Evolutionary conservation across 2,329 filamentous ascomycete genomes (phyloP).

Genomic region (Lasiodiplodia hormozganensis): DNA sequence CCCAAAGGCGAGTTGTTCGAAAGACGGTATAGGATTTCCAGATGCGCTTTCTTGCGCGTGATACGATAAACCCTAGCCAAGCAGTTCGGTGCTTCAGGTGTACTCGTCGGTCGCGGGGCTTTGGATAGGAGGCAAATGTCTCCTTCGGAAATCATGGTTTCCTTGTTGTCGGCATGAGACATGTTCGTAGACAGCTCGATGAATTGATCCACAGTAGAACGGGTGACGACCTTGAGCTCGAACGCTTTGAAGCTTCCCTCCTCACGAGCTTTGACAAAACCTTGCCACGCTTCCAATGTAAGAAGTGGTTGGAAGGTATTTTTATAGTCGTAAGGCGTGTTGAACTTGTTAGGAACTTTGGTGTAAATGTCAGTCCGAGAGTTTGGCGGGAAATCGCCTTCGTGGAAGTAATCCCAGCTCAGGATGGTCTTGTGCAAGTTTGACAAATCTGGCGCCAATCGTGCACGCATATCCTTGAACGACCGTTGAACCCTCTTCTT

Average conservation of each 20-base stretch:
- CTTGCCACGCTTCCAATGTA: conserved; percentile 93
- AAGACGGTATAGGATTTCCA: conserved; percentile 87
- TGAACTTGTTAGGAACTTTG: conserved; percentile 78
- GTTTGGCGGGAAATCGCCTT: conserved; percentile 82
- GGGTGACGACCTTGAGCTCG: conserved; percentile 85
- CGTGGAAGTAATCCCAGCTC: conserved; percentile 93
- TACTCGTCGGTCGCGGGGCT: conserved; percentile 71
- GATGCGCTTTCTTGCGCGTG: conserved; percentile 77
- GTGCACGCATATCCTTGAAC: conserved; percentile 91
- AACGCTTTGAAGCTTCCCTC: conserved; percentile 82
- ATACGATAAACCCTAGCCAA: conserved; percentile 83
- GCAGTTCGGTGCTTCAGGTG: conserved; percentile 75
- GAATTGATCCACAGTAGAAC: conserved; percentile 90
- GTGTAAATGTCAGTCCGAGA: conserved; percentile 73
- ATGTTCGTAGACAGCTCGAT: conserved; percentile 89
- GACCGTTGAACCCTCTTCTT: conserved; percentile 82
- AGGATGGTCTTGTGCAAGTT: conserved; percentile 84
- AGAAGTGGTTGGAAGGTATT: conserved; percentile 89
- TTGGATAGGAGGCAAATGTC: conserved; percentile 89
- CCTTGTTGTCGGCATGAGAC: conserved; percentile 71
- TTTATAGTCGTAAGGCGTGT: conserved; percentile 79
- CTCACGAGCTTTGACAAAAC: conserved; percentile 87
- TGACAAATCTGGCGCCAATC: conserved; percentile 87
- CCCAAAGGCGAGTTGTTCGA: conserved; percentile 71
- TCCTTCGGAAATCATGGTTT: conserved; percentile 77